Conservation (phyloP, 164 flowering plant genomes). For the Litsea cubeba region DNA sequence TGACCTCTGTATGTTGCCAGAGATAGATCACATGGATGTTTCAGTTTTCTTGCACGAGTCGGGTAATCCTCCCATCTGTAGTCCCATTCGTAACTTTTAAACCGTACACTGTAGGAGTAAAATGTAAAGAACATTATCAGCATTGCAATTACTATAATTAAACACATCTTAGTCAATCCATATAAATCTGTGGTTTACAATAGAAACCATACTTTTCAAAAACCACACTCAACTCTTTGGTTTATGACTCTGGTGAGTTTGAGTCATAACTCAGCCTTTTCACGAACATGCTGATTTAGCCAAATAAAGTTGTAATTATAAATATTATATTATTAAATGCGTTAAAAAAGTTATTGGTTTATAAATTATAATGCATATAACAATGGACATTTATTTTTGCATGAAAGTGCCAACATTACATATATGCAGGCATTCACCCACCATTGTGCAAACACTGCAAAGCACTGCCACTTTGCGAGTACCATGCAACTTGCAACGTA, state of each 20-base stretch:
- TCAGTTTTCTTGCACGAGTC: slow-evolving; percentile 31
- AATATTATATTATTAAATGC: too few relatives aligned
- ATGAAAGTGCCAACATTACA: background rate
- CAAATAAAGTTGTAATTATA: background rate
- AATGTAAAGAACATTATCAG: background rate
- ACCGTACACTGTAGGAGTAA: slow-evolving; percentile 11
- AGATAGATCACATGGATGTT: slow-evolving; percentile 67
- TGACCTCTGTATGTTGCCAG: slow-evolving; percentile 72
- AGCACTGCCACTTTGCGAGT: too few relatives aligned
- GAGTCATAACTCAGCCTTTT: slow-evolving; percentile 3
- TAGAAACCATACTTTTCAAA: slow-evolving; percentile 5
- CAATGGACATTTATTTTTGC: too few relatives aligned
- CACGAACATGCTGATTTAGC: slow-evolving; percentile 6
- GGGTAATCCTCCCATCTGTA: slow-evolving; percentile 84
- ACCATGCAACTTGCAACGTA: too few relatives aligned
- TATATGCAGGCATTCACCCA: too few relatives aligned
- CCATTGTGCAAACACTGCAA: background rate
- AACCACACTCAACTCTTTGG: slow-evolving; percentile 10
- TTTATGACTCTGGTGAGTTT: background rate
- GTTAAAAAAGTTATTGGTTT: too few relatives aligned
- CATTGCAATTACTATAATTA: background rate
- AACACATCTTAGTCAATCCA: background rate
- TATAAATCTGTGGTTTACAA: background rate
- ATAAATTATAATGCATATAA: background rate
- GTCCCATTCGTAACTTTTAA: slow-evolving; percentile 48